Percentiles rank a stretch among this genome's conserved stretches.
Conservation (phyloP, 345 rosid genomes). For the Lagerstroemia speciosa region DNA sequence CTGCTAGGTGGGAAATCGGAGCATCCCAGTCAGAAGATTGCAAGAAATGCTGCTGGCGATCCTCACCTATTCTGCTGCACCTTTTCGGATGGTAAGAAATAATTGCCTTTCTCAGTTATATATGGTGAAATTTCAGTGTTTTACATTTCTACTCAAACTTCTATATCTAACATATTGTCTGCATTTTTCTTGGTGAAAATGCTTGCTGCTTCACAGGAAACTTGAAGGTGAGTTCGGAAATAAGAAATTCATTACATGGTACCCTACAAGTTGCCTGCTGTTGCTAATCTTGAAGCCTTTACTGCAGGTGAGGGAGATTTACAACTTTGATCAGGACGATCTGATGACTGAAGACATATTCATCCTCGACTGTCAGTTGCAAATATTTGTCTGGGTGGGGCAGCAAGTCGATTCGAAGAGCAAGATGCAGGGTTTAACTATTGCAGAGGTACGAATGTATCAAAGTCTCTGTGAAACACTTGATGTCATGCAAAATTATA, state of each 20-base stretch:
- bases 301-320: constrained; percentile 75
- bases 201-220: constrained; percentile 45
- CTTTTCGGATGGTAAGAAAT: constrained; percentile 47
- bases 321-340: constrained; percentile 88
- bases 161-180: constrained; percentile 14
- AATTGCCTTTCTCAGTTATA: not conserved
- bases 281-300: constrained; percentile 2
- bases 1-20: constrained; percentile 78
- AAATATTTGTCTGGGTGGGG: constrained; percentile 92
- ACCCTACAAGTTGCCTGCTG: not conserved
- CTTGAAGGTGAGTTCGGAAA: constrained; percentile 56
- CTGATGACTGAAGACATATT: constrained; percentile 96
- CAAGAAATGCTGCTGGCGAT: constrained; percentile 65
- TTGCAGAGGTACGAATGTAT: constrained; percentile 63
- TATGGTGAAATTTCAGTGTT: not conserved
- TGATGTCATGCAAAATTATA: not conserved
- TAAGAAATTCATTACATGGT: not conserved
- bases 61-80: constrained; percentile 86
- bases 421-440: constrained; percentile 47
- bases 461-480: not conserved
- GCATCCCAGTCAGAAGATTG: constrained; percentile 65
- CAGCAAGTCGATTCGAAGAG: constrained; percentile 55
- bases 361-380: constrained; percentile 78
- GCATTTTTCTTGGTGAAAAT: constrained; percentile 11
- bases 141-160: constrained; percentile 8